Evolutionary conservation across 768 basidiomycete genomes (phyloP).

Genomic region (Podaxis carcinomalis): DNA sequence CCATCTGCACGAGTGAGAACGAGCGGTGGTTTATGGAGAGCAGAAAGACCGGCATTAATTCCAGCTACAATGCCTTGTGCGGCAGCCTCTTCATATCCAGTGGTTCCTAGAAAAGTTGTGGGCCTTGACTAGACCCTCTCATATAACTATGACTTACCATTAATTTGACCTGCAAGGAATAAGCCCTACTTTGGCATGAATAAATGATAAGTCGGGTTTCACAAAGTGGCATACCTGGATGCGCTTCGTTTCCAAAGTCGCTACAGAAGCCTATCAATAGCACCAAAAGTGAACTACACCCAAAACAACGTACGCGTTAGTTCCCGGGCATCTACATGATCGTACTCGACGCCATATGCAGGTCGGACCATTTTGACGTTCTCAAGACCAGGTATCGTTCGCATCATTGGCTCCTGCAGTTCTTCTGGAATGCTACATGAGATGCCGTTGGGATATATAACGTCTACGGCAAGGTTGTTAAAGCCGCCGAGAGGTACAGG

Average conservation of each 20-base stretch:
- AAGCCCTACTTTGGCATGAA: slow-evolving; percentile 47
- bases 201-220: neutral
- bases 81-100: slow-evolving; percentile 93
- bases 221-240: slow-evolving; percentile 46
- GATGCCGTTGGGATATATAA: slow-evolving; percentile 89
- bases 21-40: slow-evolving; percentile 51
- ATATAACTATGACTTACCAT: slow-evolving; percentile 38
- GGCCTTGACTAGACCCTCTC: neutral
- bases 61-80: slow-evolving; percentile 88
- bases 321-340: slow-evolving; percentile 84
- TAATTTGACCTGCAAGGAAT: slow-evolving; percentile 89
- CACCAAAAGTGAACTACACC: neutral
- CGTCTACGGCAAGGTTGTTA: slow-evolving; percentile 38
- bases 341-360: slow-evolving; percentile 93
- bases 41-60: slow-evolving; percentile 78
- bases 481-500: neutral
- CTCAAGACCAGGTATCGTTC: slow-evolving; percentile 81
- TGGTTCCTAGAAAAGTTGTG: slow-evolving; percentile 52
- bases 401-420: slow-evolving; percentile 77
- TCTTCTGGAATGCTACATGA: slow-evolving; percentile 88
- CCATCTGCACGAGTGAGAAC: slow-evolving; percentile 80
- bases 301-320: slow-evolving; percentile 50
- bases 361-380: slow-evolving; percentile 79
- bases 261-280: slow-evolving; percentile 29
- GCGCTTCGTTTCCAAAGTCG: slow-evolving; percentile 81